phyloP scores from a whole-genome alignment of 345 rosid species.

The Alliaria petiolata region DNA sequence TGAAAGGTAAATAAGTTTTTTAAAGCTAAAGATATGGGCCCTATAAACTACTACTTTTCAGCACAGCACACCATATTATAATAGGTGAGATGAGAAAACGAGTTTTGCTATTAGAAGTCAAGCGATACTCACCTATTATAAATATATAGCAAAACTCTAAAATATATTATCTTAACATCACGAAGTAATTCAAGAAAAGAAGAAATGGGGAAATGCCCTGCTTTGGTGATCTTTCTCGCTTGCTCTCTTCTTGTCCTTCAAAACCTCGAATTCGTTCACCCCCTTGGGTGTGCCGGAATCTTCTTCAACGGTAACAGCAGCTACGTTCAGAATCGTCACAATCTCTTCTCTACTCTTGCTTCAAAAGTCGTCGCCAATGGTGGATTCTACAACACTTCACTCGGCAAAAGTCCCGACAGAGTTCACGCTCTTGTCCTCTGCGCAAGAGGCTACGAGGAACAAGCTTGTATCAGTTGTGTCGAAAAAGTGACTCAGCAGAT shows the following conservation, averaged over 20 bases:
- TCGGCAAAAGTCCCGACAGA: neutral
- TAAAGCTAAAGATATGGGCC: no score
- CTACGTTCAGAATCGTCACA: neutral
- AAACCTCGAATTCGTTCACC: neutral
- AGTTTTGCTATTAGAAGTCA: no score
- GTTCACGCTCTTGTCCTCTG: conserved; percentile 2
- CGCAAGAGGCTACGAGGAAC: neutral
- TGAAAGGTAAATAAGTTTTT: no score
- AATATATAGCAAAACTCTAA: no score
- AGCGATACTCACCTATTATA: no score
- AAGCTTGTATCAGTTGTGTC: neutral
- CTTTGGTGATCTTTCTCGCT: no score
- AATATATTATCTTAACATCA: no score
- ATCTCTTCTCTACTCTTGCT: neutral
- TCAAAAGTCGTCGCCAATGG: neutral
- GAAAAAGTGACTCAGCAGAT: neutral
- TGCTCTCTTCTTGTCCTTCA: conserved; percentile 4
- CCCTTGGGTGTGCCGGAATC: neutral
- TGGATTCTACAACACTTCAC: neutral
- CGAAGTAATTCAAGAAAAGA: no score
- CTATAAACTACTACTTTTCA: no score
- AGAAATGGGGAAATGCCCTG: no score
- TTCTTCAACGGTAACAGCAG: neutral
- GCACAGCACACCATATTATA: no score
- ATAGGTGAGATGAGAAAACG: no score